Evolutionary conservation across 768 basidiomycete species (phyloP), one percentile per base, ranked within the genome.

Genomic region (Dentipellis sp.): DNA sequence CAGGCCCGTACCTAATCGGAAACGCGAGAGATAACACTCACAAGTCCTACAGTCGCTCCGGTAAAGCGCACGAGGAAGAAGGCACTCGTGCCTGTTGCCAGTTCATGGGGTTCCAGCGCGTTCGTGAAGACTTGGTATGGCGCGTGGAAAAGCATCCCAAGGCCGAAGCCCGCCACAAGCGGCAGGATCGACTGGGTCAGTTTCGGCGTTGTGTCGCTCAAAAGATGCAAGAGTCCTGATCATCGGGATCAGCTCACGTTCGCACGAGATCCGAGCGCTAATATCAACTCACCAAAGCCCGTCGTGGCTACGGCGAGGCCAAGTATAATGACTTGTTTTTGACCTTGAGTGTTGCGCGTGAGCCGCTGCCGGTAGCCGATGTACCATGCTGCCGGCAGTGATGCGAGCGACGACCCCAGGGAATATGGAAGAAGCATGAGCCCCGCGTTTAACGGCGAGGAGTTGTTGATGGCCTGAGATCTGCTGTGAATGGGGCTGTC

Each of bases 31-130:
- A 39, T 19, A 29, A 47, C 11, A 66, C 84, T 62, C 68, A 89
- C 90, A 72, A 93, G 69, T 58, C 90, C 90, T 39, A 86, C 74
- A 2, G 90, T 91, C 35, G 90, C 88, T 9, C 90, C 90, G 38
- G 89, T 91, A 70, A 92, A 92, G 46, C 90, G 79, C 47, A 91
- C 88, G 55, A 92, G 75, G 70, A 93, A 92, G 68, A 92, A 93
- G 10, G 88, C 89, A 64, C 88, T 86, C 10, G 91, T 93, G 34
- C 88, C 86, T 19, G 82, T 78, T 3, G 90, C 89, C 52, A 91
- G 67, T 61, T 91, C 84, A 49, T 77, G 72, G 7, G 82, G 78
- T 56, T 79, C 77, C 37, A 92, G 68, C 11, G 84, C 80, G 57
- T 76, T 77, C 50, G 80, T 80, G 66, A 92, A 88, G 9, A 90